Evolutionary conservation across 768 basidiomycete genomes (phyloP), one percentile per base, ranked within the genome.

Genomic region (Saitozyma podzolica): DNA sequence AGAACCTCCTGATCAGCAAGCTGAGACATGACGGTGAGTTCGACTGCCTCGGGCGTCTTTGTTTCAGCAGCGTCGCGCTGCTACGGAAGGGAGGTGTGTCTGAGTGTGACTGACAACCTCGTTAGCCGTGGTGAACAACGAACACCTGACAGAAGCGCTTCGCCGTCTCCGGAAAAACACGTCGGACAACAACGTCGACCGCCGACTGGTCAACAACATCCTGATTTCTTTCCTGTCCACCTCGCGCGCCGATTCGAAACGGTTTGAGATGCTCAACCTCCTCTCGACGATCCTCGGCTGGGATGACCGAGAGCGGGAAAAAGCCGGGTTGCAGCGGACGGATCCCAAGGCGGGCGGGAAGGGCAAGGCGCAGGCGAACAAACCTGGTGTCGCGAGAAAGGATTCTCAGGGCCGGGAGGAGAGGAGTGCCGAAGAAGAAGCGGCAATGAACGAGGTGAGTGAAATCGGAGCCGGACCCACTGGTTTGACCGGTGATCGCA

Each of bases 101-200:
- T 50, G 63, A n/a, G 57, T 51, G 39, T 59, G 68, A 57, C 60
- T 54, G 49, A 37, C 29, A n/a, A 41, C 45, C 19, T 19, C 14
- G 65, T 11, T 67, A 95, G 95, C 89, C 55, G 92, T 99, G 13
- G 95, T 97, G 62, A 87, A 94, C 76, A 98, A 98, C 68, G 96
- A 98, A 75, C 96, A 99, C 73, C 83, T 99, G 10, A 96, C 93
- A 72, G 95, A 98, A 80, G 96, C 96, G 3, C 85, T 99, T n/a
- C 90, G 95, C 11, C 88, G 96, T 20, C 84, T 99, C 54, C 87
- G 92, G 51, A 88, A 88, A 67, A 90, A 87, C 62, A 88, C 91
- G 0, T 85, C 90, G 8, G 86, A 86, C 42, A 91, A 86, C 51
- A 97, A 91, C 69, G 95, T 99, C 37, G 95, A 99, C 78, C 83